These are phyloP conservation scores for Xylaria sp. DNA, from an alignment of 2,329 filamentous ascomycete genomes.

Conservation along the genomic window DNA sequence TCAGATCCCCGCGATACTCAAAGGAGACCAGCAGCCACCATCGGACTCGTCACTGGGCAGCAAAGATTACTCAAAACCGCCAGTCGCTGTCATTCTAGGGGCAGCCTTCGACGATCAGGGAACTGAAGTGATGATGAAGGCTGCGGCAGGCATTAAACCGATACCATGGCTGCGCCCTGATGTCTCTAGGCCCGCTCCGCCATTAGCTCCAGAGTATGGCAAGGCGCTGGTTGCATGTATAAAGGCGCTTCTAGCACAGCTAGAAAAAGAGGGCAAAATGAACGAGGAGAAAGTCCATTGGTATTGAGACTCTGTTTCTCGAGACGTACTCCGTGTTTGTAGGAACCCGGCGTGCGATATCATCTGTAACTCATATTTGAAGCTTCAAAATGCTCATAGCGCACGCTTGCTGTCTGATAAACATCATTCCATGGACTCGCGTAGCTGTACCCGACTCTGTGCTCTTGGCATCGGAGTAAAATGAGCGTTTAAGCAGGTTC, in stretches of 20 bases:
- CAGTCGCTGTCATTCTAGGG: conserved; percentile 31
- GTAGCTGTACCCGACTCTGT: not conserved
- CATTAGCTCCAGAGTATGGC: conserved; percentile 34
- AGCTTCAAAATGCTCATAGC: too few relatives aligned
- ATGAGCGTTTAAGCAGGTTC: not conserved
- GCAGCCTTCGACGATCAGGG: conserved; percentile 32
- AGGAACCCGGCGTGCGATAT: too few relatives aligned
- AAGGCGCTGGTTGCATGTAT: conserved; percentile 30
- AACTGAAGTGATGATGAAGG: conserved; percentile 24
- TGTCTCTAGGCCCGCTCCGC: conserved; percentile 30
- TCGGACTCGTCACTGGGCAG: conserved; percentile 29
- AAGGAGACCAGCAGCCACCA: conserved; percentile 23
- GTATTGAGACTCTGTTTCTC: not conserved
- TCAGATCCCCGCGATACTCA: conserved; percentile 29
- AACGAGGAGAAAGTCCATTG: not conserved
- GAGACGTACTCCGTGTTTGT: not conserved
- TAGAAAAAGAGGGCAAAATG: conserved; percentile 22
- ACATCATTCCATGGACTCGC: not conserved
- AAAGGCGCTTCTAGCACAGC: conserved; percentile 24
- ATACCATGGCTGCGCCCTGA: conserved; percentile 36
- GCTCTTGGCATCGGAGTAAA: not conserved
- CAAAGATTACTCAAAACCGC: conserved; percentile 30
- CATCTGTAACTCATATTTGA: too few relatives aligned
- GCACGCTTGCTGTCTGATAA: too few relatives aligned
- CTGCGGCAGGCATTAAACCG: conserved; percentile 23